Base-by-base conservation (phyloP, 2,329 filamentous ascomycete species). In the Triangularia setosa region DNA sequence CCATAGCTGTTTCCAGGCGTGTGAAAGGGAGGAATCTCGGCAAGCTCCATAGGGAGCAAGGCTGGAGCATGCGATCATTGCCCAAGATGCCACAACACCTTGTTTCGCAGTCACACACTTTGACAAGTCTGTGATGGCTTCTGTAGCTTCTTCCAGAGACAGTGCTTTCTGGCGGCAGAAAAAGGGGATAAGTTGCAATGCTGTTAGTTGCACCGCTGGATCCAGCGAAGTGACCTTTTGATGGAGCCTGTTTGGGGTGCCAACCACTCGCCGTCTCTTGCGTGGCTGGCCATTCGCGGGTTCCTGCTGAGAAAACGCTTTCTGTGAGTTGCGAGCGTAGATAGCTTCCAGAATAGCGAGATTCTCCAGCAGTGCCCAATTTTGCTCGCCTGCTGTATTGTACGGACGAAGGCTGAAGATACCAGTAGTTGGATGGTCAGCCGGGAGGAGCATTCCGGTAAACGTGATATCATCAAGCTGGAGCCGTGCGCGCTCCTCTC, bases 401-500 rank as follows among this genome's bases (percentile, higher is more conserved):
- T 86, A 81, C 14, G 81, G 76, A 40, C 82, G 79, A 21, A 89
- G 77, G 44, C 81, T 79, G 69, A 88, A 88, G 0, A 80, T 63
- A n/a, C 78, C 72, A 12, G 84, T 76, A 14, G 76, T 76, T 61
- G 84, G 84, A 69, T 76, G 80, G 70, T 80, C 76, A 61, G 70
- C 64, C 68, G 80, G 73, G 72, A 79, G 72, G 72, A 74, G 70
- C 72, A 81, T 74, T 69, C 80, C 69, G 55, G 82, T 72, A 67
- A 91, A 90, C 0, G 82, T 79, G 25, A 97, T 74, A 70, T 97
- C 91, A 65, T 91, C 87, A n/a, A 96, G 78, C 68, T 92, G 90
- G 11, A 98, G 81, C 40, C 89, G 85, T 57, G 91, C 88, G 64
- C 87, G 86, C 57, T 90, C 87, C 35, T 87, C 81, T 65, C 92